Evolutionary conservation across 2,329 filamentous ascomycete genomes (phyloP).

Genomic region (Beauveria bassiana): DNA sequence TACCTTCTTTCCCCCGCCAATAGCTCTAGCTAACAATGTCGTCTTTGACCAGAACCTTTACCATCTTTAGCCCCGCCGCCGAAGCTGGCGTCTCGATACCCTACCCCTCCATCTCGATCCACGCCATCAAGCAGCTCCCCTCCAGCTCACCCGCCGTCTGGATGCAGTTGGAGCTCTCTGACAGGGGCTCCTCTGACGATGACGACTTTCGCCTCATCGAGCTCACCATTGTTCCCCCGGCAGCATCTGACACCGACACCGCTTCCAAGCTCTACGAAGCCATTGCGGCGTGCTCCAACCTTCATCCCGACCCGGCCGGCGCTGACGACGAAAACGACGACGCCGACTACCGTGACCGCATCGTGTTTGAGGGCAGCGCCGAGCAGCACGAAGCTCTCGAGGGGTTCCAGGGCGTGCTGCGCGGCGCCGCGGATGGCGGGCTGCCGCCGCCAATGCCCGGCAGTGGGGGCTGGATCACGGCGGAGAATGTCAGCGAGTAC

Average conservation of each 20-base stretch:
- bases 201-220: conserved; percentile 62
- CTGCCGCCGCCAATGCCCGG: conserved; percentile 63
- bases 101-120: conserved; percentile 67
- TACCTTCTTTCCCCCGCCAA: background rate
- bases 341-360: conserved; percentile 44
- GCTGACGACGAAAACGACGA: conserved; percentile 49
- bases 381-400: conserved; percentile 47
- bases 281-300: conserved; percentile 65
- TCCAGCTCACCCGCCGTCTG: conserved; percentile 44
- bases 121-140: conserved; percentile 58
- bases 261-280: conserved; percentile 53
- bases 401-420: conserved; percentile 43
- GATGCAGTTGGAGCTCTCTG: conserved; percentile 60
- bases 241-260: conserved; percentile 17
- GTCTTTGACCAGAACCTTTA: conserved; percentile 35
- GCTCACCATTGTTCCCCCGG: conserved; percentile 54
- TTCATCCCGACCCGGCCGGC: conserved; percentile 59
- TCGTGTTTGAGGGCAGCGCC: conserved; percentile 46
- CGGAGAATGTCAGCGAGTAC: conserved; percentile 80
- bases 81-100: conserved; percentile 59
- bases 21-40: background rate
- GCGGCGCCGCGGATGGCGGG: conserved; percentile 38
- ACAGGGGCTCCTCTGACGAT: conserved; percentile 41
- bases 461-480: conserved; percentile 79
- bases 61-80: conserved; percentile 52